Evolutionary conservation across 306 rosid genomes (phyloP).

Genomic region (Pyrus pyrifolia): DNA sequence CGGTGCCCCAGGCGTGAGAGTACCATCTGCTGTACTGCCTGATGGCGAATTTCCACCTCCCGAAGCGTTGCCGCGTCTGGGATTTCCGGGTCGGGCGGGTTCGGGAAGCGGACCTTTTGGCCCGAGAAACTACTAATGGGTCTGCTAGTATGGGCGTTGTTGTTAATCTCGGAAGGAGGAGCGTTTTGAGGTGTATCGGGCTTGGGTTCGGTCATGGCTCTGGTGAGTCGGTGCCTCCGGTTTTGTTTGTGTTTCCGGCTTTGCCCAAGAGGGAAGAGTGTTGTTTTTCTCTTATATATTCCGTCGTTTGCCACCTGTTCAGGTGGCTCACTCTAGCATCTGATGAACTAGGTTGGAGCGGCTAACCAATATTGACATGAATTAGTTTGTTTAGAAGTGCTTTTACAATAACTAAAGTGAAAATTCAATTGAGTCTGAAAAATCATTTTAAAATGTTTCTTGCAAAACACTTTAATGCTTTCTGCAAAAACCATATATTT

Average conservation of each 20-base stretch:
- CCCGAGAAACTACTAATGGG: slow-evolving; percentile 20
- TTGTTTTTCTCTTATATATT: too few relatives aligned
- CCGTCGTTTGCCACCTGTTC: neutral
- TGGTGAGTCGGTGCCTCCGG: neutral
- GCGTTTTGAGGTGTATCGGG: slow-evolving; percentile 10
- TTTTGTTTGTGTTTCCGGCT: neutral
- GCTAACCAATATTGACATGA: too few relatives aligned
- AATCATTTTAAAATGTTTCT: too few relatives aligned
- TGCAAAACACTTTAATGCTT: too few relatives aligned
- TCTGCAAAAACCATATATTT: rapidly evolving
- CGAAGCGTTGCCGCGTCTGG: slow-evolving; percentile 79
- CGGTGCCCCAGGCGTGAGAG: slow-evolving; percentile 95
- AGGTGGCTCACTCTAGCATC: neutral
- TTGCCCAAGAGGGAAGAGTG: neutral
- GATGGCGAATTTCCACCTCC: slow-evolving; percentile 72
- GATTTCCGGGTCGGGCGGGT: slow-evolving; percentile 60
- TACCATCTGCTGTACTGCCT: slow-evolving; percentile 76
- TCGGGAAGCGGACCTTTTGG: slow-evolving; percentile 27
- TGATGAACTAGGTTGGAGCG: too few relatives aligned
- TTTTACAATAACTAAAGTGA: too few relatives aligned
- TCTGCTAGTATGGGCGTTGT: neutral
- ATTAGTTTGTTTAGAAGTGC: too few relatives aligned
- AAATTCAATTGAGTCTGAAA: too few relatives aligned
- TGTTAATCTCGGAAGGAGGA: slow-evolving; percentile 7
- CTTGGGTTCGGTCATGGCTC: slow-evolving; percentile 16